Evolutionary conservation across 257 asterid species (phyloP).

Genomic region (Datura wrightii): DNA sequence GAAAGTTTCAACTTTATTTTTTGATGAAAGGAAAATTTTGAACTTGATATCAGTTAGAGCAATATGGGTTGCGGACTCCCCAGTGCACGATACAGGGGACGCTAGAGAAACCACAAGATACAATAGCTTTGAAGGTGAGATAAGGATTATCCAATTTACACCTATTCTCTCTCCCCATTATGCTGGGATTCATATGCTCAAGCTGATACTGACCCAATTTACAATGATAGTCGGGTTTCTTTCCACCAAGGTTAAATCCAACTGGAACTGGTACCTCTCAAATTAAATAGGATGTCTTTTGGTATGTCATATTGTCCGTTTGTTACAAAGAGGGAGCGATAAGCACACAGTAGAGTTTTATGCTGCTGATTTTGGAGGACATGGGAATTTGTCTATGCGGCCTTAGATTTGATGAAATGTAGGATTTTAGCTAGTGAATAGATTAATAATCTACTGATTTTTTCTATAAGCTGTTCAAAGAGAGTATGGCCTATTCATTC

Average conservation of each 20-base stretch:
- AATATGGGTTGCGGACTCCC: conserved; percentile 72
- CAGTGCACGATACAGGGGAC: conserved; percentile 82
- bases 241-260: too few species aligned
- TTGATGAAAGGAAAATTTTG: not conserved
- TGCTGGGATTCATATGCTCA: not conserved
- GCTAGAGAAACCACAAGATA: conserved; percentile 66
- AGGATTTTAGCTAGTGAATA: not conserved
- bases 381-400: not conserved
- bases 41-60: conserved; percentile 61
- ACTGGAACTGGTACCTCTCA: not conserved
- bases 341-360: not conserved
- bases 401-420: not conserved
- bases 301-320: too few species aligned
- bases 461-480: not conserved
- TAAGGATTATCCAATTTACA: not conserved
- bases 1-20: conserved; percentile 27
- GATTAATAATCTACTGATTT: not conserved
- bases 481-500: not conserved
- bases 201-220: not conserved
- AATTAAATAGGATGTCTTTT: not conserved
- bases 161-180: not conserved
- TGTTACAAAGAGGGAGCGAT: not conserved
- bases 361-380: not conserved
- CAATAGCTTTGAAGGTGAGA: conserved; percentile 59
- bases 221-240: too few species aligned